Percentiles rank a stretch among this genome's conserved stretches.
Conservation (phyloP, 1,139 yeast genomes). For the Magnusiomyces suaveolens region DNA sequence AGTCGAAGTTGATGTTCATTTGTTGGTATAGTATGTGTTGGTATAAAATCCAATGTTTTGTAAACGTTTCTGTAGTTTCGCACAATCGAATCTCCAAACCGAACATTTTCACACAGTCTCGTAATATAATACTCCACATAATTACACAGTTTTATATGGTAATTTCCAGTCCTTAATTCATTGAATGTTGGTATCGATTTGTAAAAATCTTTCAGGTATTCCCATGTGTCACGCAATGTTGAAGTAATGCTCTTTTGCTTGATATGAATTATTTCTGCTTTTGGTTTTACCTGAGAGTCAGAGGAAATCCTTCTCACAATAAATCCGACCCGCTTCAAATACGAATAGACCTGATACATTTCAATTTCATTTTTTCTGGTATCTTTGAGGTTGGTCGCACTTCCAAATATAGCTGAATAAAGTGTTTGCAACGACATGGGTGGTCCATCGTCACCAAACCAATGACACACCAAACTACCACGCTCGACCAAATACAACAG, state of each 20-base stretch:
- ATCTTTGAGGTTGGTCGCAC: background rate
- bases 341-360: constrained; percentile 58
- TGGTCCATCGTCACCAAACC: constrained; percentile 22
- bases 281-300: background rate
- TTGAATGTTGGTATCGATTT: constrained; percentile 14
- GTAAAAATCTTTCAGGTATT: background rate
- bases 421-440: constrained; percentile 57
- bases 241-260: background rate
- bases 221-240: background rate
- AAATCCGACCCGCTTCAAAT: constrained; percentile 72
- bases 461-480: constrained; percentile 60
- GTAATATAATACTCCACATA: background rate
- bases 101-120: background rate
- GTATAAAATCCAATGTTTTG: constrained; percentile 20
- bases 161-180: constrained; percentile 14
- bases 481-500: constrained; percentile 70
- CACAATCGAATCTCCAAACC: background rate
- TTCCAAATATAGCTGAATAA: constrained; percentile 43
- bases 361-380: constrained; percentile 38
- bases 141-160: background rate
- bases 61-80: constrained; percentile 16
- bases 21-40: constrained; percentile 14
- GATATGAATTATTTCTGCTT: background rate
- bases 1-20: no score
- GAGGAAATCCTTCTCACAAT: constrained; percentile 36